Percentiles rank a stretch among this genome's conserved stretches.
These are phyloP conservation scores for Metschnikowia drakensbergensis DNA, from an alignment of 805 yeast species.

Conservation along the genomic window DNA sequence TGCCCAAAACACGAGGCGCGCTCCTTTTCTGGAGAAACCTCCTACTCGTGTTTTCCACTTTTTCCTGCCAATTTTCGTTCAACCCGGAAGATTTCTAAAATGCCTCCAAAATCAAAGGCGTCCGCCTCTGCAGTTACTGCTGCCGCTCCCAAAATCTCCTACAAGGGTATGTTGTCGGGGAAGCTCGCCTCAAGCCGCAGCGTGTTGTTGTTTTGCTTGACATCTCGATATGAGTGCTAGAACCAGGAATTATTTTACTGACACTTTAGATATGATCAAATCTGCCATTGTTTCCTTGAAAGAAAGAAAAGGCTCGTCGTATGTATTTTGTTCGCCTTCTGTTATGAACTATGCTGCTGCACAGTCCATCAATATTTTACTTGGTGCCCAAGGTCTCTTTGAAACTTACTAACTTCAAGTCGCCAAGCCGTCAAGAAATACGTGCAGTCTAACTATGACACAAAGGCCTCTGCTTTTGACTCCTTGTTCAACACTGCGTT, in stretches of 20 bases:
- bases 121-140: constrained; percentile 8
- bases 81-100: background rate
- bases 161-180: constrained; percentile 15
- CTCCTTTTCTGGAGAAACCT: constrained; percentile 1
- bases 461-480: constrained; percentile 65
- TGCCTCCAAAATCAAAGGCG: constrained; percentile 16
- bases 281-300: constrained; percentile 68
- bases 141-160: constrained; percentile 12
- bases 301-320: constrained; percentile 77
- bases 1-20: constrained; percentile 5
- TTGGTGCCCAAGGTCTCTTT: background rate
- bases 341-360: background rate
- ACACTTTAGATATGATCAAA: constrained; percentile 51
- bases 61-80: background rate
- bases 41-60: background rate
- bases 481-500: constrained; percentile 72
- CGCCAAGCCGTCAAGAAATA: constrained; percentile 88
- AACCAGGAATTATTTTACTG: constrained; percentile 8
- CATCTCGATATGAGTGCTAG: background rate
- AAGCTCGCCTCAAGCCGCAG: background rate
- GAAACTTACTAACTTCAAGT: constrained; percentile 33
- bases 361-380: background rate
- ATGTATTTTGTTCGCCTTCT: constrained; percentile 25
- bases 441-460: constrained; percentile 59
- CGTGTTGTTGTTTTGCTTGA: constrained; percentile 4